Evolutionary conservation across 192 early-diverging fungal genomes (phyloP), one percentile per base, ranked within the genome.

Genomic region (Umbelopsis sp.): DNA sequence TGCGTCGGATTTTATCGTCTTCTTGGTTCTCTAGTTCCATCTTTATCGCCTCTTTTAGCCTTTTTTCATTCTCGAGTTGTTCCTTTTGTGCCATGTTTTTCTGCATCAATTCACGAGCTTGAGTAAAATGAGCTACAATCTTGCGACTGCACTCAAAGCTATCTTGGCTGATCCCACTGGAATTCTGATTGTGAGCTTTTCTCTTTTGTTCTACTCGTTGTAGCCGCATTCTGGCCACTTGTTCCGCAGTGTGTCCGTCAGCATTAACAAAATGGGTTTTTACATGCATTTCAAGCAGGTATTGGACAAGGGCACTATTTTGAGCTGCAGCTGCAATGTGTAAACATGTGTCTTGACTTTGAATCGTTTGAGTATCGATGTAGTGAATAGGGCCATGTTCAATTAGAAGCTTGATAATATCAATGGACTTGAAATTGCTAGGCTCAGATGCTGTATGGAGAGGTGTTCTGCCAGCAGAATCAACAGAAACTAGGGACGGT

Each of bases 21-120:
- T 81, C 74, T 38, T 78, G 74, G 0, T 73, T 73, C 45, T 81
- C 80, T 41, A 32, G 20, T 14, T 74, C 72, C 26, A 75, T 70
- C 22, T 78, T 65, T 11, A 74, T 73, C 43, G 76, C 80, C 72
- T 81, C 87, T 85, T 66, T 85, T 82, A 68, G 85, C 82, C 31
- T 36, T 65, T 73, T 75, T 66, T 70, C 76, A 68, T 88, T 45
- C 87, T 88, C 43, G 84, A 89, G 83, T 89, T 86, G 76, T 86
- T 87, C 81, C 84, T 89, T 71, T 87, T 69, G 12, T 36, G 67
- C 67, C 25, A 77, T 73, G 7, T 66, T 71, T 45, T 81, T 73
- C 24, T 75, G 67, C 22, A 81, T 72, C 20, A 69, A 50, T 12
- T 71, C 36, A 8, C 66, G 24, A 4, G 73, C 73, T 26, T 81